Evolutionary conservation across 257 asterid genomes (phyloP).

Genomic region (Capsicum rhomboideum): DNA sequence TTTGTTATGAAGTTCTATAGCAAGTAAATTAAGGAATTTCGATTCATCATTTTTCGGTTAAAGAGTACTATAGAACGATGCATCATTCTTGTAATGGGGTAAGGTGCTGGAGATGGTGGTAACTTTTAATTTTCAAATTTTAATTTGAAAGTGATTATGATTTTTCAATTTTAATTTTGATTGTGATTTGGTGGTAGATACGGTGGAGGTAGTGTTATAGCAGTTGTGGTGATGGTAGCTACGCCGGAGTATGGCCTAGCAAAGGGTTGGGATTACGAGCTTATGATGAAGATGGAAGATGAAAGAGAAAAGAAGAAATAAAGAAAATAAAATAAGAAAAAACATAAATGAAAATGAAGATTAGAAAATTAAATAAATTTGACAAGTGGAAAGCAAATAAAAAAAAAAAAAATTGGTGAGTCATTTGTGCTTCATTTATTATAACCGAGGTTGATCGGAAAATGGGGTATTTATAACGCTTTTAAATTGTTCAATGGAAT

Average conservation of each 20-base stretch:
- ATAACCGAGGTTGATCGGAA: background rate
- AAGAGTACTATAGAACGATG: background rate
- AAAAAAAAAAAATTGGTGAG: background rate
- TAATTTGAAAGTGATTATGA: background rate
- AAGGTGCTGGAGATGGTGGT: background rate
- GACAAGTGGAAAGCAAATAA: background rate
- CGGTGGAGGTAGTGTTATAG: background rate
- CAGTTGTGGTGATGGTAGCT: background rate
- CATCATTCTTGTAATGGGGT: background rate
- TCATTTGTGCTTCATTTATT: background rate
- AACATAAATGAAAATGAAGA: background rate
- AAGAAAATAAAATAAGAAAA: background rate
- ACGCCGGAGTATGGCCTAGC: background rate
- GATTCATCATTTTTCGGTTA: background rate
- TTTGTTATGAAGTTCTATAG: background rate
- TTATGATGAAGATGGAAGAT: background rate
- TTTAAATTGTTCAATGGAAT: background rate
- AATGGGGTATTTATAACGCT: background rate
- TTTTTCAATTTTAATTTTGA: background rate
- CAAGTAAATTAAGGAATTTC: background rate
- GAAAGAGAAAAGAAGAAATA: background rate
- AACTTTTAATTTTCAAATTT: background rate
- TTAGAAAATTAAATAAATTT: background rate
- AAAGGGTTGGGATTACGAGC: background rate
- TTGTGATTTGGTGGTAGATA: background rate